Base-by-base conservation (phyloP, 176 grass and related monocot genomes). In the Zoysia japonica region DNA sequence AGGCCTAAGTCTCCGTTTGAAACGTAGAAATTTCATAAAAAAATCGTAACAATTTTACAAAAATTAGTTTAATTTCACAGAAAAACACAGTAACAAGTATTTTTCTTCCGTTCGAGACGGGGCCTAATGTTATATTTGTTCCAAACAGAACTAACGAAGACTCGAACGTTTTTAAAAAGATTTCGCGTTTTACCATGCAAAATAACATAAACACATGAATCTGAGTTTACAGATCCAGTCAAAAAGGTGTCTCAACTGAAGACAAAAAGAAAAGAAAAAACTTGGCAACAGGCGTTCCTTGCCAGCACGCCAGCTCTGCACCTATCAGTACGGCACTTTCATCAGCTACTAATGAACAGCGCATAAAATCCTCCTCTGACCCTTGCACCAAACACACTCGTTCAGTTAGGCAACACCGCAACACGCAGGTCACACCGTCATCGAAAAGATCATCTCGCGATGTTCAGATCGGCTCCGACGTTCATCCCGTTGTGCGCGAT, bases 401-500 rank as follows among this genome's bases (percentile, higher is more conserved):
- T 51, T 60, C 47, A 17, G 86, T 88, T 49, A 88, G 66, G 64
- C 54, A 50, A 52, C 9, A 50, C 28, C 28, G 28, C 28, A 28
- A 28, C 28, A 0, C 28, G 28, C 28, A 28, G 54, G 40, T 9
- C 39, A 14, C 14, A 3, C 17, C 9, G 50, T 28, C 28, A 28
- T 28, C 28, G 28, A 28, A 28, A 28, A 28, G 48, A 80, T 80
- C 49, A 80, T 81, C 59, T 82, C 13, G 72, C 53, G 68, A 89
- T 61, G 82, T 84, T 90, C 40, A 97, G 65, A 76, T 97, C 82
- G 52, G 90, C 64, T 15, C 91, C 89, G 68, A 97, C 75, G 82
- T 86, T 88, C 89, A 90, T 90, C 79, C 89, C 91, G 50, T 92
- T 93, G 87, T 92, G 94, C 9, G 82, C 94, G 28, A 97, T 88